Evolutionary conservation across 306 rosid species (phyloP).

Genomic region (Pyrus pyrifolia): DNA sequence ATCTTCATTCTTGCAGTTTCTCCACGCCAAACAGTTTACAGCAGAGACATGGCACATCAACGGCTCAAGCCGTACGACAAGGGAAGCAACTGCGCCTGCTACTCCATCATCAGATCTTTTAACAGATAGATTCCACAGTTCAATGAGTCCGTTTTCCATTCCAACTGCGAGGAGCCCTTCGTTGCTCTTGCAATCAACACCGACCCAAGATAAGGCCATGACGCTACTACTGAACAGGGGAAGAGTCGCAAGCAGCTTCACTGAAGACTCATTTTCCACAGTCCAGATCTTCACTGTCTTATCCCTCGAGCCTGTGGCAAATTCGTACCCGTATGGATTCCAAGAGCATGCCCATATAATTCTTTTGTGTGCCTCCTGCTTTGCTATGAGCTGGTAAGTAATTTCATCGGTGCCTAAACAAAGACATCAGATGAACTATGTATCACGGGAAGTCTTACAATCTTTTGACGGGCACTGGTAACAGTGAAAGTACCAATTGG

Average conservation of each 20-base stretch:
- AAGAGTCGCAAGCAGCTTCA: conserved; percentile 46
- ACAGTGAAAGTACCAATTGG: not conserved
- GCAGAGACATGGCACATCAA: conserved; percentile 72
- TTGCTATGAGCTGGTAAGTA: conserved; percentile 46
- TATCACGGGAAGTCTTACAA: not conserved
- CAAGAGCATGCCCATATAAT: conserved; percentile 96
- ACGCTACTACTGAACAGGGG: conserved; percentile 65
- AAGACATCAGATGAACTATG: conserved; percentile 1
- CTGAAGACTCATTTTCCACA: conserved; percentile 36
- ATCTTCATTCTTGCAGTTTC: conserved; percentile 34
- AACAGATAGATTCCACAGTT: conserved; percentile 62
- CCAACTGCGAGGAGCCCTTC: conserved; percentile 73
- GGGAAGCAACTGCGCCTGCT: conserved; percentile 31
- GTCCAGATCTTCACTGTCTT: conserved; percentile 83
- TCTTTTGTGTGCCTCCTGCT: conserved; percentile 93
- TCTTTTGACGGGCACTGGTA: not conserved
- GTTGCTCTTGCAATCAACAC: conserved; percentile 22
- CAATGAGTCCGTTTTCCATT: conserved; percentile 86
- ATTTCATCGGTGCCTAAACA: conserved; percentile 49
- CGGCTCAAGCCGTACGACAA: conserved; percentile 36
- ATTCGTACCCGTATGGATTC: conserved; percentile 84
- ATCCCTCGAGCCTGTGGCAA: conserved; percentile 92
- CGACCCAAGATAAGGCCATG: conserved; percentile 73
- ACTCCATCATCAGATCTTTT: conserved; percentile 37
- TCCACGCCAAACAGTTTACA: conserved; percentile 74